phyloP scores from a whole-genome alignment of 768 basidiomycete species.

The Tylopilus sp. region DNA sequence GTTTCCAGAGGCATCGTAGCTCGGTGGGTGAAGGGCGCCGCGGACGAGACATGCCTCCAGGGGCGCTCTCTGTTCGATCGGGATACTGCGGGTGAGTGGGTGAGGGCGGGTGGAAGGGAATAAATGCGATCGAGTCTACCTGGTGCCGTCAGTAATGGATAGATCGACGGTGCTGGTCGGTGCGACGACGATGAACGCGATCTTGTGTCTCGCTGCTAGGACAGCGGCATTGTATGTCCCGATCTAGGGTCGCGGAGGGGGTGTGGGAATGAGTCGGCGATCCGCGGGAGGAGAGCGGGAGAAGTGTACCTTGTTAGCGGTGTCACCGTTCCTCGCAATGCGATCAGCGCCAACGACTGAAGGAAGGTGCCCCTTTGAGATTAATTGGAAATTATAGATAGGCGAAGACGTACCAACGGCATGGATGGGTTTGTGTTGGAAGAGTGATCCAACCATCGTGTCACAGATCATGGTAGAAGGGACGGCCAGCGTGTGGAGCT shows the following conservation, averaged over 20 bases:
- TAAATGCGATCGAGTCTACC: slow-evolving; percentile 34
- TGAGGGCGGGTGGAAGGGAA: neutral
- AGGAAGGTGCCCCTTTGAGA: neutral
- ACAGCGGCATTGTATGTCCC: slow-evolving; percentile 97
- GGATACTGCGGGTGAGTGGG: slow-evolving; percentile 48
- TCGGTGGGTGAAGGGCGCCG: slow-evolving; percentile 66
- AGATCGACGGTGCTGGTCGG: slow-evolving; percentile 92
- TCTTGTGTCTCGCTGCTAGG: slow-evolving; percentile 78
- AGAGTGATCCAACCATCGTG: slow-evolving; percentile 94
- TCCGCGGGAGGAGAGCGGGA: neutral
- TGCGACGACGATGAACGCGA: slow-evolving; percentile 92
- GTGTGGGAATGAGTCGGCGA: neutral
- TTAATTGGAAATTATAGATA: neutral
- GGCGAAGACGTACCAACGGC: slow-evolving; percentile 55
- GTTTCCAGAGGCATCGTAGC: slow-evolving; percentile 36
- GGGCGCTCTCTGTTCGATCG: slow-evolving; percentile 88
- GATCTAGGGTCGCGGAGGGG: slow-evolving; percentile 42
- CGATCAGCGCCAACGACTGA: slow-evolving; percentile 84
- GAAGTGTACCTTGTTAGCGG: slow-evolving; percentile 80
- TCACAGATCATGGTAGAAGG: slow-evolving; percentile 95
- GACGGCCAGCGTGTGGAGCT: slow-evolving; percentile 79
- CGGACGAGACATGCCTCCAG: slow-evolving; percentile 87
- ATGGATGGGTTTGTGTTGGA: slow-evolving; percentile 83
- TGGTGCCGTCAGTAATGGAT: slow-evolving; percentile 62
- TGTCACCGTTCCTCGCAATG: slow-evolving; percentile 91